Base-by-base conservation (phyloP, 139 green algal species). In the Picochlorum sp. region DNA sequence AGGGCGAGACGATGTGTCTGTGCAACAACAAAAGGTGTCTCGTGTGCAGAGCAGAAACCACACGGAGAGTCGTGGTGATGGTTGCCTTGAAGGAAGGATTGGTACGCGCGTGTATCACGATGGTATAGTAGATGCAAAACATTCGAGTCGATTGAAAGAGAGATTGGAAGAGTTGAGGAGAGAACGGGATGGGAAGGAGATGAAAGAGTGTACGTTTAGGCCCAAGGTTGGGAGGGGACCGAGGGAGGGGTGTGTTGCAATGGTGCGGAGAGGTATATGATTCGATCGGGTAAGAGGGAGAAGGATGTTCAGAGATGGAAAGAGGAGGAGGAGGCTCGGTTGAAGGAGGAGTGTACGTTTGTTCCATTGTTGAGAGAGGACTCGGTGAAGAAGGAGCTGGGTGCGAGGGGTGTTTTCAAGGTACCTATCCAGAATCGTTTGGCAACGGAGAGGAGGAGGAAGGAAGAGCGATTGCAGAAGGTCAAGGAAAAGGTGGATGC, bases 171-270 rank as follows among this genome's bases (percentile, higher is more conserved):
- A 54, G n/a, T 21, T 54, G 18, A 54, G 47, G n/a, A 54, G 6
- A 21, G 47, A 54, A 2, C 4, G 16, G 18, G n/a, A 54, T 20
- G 47, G n/a, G n/a, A 54, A 21, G n/a, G 47, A 54, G 24, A 54
- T 54, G 47, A 20, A 20, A 10, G 51, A 59, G 26, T 59, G 51
- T 34, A 38, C 51, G 51, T 59, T 59, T 32, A 59, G 34, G 23
- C 51, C 51, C 41, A 54, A 54, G 16, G 47, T 54, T 20, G n/a
- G n/a, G 47, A 54, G n/a, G 47, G n/a, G n/a, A 13, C 34, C 34
- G 1, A 54, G 47, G 47, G 16, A 26, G 16, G 6, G 47, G 47
- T 54, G 18, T 54, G 47, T 26, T 54, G 16, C 6, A 7, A 54
- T 54, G 47, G 47, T 10, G n/a, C 11, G 47, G 47, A 21, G 47